phyloP scores from a whole-genome alignment of 169 alveolate species.

The Theileria parva region DNA sequence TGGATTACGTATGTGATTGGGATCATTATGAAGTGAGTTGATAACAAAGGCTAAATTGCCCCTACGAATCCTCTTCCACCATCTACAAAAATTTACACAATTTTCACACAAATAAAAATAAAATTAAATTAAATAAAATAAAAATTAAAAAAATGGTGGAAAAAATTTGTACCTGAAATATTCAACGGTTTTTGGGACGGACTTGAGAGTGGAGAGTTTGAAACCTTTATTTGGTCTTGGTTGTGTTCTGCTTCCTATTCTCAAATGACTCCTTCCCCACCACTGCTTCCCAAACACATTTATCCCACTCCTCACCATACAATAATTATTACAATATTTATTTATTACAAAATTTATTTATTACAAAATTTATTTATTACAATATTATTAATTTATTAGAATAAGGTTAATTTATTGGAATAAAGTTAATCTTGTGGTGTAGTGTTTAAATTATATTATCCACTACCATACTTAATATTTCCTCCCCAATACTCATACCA shows the following conservation, averaged over 20 bases:
- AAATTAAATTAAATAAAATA: background rate
- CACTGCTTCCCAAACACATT: constrained; percentile 62
- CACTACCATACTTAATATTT: background rate
- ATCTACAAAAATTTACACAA: constrained; percentile 13
- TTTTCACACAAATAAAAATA: background rate
- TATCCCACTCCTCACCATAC: constrained; percentile 26
- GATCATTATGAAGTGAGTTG: constrained; percentile 4
- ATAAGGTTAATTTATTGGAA: background rate
- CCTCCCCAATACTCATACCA: background rate
- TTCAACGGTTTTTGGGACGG: constrained; percentile 53
- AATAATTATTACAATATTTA: too few species aligned
- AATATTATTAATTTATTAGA: too few species aligned
- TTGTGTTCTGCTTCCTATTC: constrained; percentile 64
- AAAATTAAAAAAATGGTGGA: background rate
- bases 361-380: too few species aligned
- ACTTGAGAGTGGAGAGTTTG: constrained; percentile 17
- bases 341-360: too few species aligned
- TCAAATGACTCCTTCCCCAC: constrained; percentile 70
- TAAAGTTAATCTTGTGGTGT: background rate
- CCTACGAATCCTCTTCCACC: constrained; percentile 64
- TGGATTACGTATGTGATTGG: background rate
- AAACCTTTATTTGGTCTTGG: constrained; percentile 69
- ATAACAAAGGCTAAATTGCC: constrained; percentile 47
- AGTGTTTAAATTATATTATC: background rate
- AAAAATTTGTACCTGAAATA: constrained; percentile 38